phyloP scores from a whole-genome alignment of 2,329 filamentous ascomycete genomes.

The Diaporthe velutina region DNA sequence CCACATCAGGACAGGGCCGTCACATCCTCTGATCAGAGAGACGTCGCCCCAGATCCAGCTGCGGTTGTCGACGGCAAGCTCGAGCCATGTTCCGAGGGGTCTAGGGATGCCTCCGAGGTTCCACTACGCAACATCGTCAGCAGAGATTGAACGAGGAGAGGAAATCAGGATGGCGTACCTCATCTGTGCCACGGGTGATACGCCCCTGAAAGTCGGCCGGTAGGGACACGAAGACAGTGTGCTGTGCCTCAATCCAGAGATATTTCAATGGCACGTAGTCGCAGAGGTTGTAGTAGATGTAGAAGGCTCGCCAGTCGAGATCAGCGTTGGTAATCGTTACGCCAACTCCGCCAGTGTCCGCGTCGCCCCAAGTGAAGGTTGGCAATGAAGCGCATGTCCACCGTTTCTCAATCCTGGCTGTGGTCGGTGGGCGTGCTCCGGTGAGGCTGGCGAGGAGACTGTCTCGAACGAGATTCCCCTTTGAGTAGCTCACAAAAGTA shows the following conservation, averaged over 20 bases:
- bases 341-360: slow-evolving; percentile 39
- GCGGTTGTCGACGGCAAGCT: slow-evolving; percentile 43
- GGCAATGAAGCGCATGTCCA: slow-evolving; percentile 38
- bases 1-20: slow-evolving; percentile 44
- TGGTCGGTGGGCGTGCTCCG: background rate
- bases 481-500: slow-evolving; percentile 25
- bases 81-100: slow-evolving; percentile 46
- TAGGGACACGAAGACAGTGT: slow-evolving; percentile 45
- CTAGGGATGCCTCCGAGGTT: slow-evolving; percentile 45
- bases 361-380: slow-evolving; percentile 42
- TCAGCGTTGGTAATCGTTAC: slow-evolving; percentile 43
- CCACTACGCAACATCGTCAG: slow-evolving; percentile 2
- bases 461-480: slow-evolving; percentile 16
- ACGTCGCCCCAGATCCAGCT: slow-evolving; percentile 45
- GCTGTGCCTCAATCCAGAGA: slow-evolving; percentile 43
- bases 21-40: slow-evolving; percentile 47
- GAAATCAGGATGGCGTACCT: background rate
- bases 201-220: slow-evolving; percentile 45
- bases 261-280: slow-evolving; percentile 46
- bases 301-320: slow-evolving; percentile 40
- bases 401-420: background rate
- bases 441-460: background rate
- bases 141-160: background rate
- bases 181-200: slow-evolving; percentile 44
- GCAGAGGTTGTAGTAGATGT: slow-evolving; percentile 47